Conservation (phyloP, 1,284 basidiomycete genomes). For the Rhodofomes roseus region DNA sequence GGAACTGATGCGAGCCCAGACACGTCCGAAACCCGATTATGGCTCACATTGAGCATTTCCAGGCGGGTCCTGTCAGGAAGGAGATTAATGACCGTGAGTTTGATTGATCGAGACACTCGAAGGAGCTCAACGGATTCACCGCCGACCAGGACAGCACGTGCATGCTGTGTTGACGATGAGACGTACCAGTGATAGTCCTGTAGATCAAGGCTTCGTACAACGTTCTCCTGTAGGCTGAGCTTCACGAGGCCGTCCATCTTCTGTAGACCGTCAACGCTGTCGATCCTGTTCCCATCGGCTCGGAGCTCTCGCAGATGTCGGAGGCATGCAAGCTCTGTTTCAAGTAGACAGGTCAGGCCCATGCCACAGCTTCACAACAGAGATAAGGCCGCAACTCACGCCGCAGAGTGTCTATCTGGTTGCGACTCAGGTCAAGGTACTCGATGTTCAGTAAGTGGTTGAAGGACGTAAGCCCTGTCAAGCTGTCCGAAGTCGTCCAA, state of each 20-base stretch:
- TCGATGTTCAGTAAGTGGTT: slow-evolving; percentile 85
- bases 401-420: slow-evolving; percentile 82
- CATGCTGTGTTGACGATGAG: background rate
- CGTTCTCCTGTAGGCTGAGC: slow-evolving; percentile 80
- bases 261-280: slow-evolving; percentile 75
- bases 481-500: slow-evolving; percentile 31
- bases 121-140: slow-evolving; percentile 11
- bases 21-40: slow-evolving; percentile 69
- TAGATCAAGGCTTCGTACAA: slow-evolving; percentile 65
- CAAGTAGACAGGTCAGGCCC: slow-evolving; percentile 6
- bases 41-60: slow-evolving; percentile 80
- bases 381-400: slow-evolving; percentile 52
- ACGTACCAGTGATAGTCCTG: slow-evolving; percentile 56
- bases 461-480: slow-evolving; percentile 88
- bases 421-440: slow-evolving; percentile 87
- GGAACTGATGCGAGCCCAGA: slow-evolving; percentile 59
- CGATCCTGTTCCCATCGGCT: slow-evolving; percentile 82
- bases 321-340: slow-evolving; percentile 77
- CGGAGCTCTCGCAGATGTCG: slow-evolving; percentile 86
- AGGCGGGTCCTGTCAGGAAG: slow-evolving; percentile 60
- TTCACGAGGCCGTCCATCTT: slow-evolving; percentile 78
- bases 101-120: slow-evolving; percentile 19
- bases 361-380: background rate
- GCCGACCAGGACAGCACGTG: slow-evolving; percentile 1
- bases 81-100: slow-evolving; percentile 16